Evolutionary conservation across 176 grass and related monocot species (phyloP), one percentile per base, ranked within the genome.

Genomic region (Canna indica): DNA sequence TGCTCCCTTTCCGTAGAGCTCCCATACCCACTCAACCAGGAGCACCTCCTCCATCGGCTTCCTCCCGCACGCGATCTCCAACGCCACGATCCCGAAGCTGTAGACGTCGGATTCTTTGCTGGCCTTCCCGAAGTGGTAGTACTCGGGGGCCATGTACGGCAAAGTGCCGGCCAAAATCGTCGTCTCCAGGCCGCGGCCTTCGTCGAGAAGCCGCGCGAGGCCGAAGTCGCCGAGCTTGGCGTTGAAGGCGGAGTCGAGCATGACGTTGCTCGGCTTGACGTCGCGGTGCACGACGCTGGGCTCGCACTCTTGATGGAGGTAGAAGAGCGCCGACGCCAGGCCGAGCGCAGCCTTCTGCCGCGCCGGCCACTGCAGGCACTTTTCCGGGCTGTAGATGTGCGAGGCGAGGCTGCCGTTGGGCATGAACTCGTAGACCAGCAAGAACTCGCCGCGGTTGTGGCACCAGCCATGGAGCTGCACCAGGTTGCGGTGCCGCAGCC

Each of bases 181-280:
- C 57, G 91, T 91, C 80, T 73, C 57, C 14, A 85, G 64, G 16
- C 31, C 68, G 47, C 80, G 77, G 47, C 74, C 80, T 14, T 88
- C 81, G 17, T 83, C 80, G 5, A 88, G 78, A 39, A 91, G 82
- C 75, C 85, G 88, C 45, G 91, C 82, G 1, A 95, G 84, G 7
- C 87, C 91, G 3, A 95, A 95, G 76, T 95, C 87, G 18, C 82
- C 87, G 52, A 95, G 83, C 85, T 90, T 95, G 4, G 87, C 77
- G 34, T 64, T 72, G 85, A 95, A 95, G 14, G 81, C 54, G 26
- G 85, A 77, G 71, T 95, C 91, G 47, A 95, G 77, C 91, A 88
- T 95, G 70, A 95, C 85, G 17, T 95, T 95, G 77, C 84, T 90
- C 3, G 83, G 84, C 79, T 95, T 95, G 60, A 90, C 81, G 58